These are phyloP conservation scores for Plantago elongata DNA, from an alignment of 257 asterid genomes.

Conservation along the genomic window DNA sequence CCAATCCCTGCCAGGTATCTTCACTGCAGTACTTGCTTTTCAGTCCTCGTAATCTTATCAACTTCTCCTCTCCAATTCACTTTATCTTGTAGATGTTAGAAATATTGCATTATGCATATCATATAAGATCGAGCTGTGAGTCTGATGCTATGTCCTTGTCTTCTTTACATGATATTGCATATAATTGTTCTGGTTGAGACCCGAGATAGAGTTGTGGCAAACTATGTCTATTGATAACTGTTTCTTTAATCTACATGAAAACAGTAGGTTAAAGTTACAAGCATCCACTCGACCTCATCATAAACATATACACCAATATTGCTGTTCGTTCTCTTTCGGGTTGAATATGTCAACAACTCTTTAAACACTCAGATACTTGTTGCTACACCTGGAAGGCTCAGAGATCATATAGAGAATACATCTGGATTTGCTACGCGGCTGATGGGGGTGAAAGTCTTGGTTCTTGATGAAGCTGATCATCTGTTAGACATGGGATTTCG, in stretches of 20 bases:
- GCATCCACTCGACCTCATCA: no score
- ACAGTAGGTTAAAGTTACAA: no score
- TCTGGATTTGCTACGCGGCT: slow-evolving; percentile 87
- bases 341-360: slow-evolving; percentile 1
- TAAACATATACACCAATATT: neutral
- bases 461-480: slow-evolving; percentile 98
- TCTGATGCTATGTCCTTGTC: no score
- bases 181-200: slow-evolving; percentile 4
- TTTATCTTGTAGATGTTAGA: no score
- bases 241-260: no score
- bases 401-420: slow-evolving; percentile 91
- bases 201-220: no score
- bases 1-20: slow-evolving; percentile 85
- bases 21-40: neutral
- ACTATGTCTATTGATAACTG: no score
- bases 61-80: neutral
- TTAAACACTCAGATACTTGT: slow-evolving; percentile 69
- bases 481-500: slow-evolving; percentile 97
- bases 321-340: neutral
- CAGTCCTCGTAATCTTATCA: neutral
- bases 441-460: slow-evolving; percentile 88
- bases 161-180: no score
- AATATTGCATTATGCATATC: neutral
- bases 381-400: slow-evolving; percentile 98
- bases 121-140: no score